Base-by-base conservation (phyloP, 495 filamentous ascomycete genomes). In the Geoglossum glabrum region DNA sequence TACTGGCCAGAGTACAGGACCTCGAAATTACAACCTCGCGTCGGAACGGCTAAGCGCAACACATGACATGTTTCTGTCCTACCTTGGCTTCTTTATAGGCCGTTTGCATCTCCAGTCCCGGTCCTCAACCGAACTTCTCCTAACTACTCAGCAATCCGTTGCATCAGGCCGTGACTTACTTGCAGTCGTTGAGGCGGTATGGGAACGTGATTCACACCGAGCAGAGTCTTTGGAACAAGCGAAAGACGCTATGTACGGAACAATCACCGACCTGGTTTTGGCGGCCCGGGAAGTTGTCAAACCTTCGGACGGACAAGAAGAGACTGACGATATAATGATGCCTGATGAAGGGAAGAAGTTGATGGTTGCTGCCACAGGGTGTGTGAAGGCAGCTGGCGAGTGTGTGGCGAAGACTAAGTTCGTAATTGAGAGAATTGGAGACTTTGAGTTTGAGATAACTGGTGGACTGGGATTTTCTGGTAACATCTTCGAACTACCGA, bases 51-150 rank as follows among this genome's bases (percentile, higher is more conserved):
- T 98, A 33, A 81, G 78, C 60, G 71, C 75, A 40, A 80, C 82
- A 31, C 89, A 95, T 68, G 90, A 98, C 69, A 74, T 75, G 15
- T 93, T 96, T 66, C 75, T 98, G 34, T 87, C 89, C 30, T 82
- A 85, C 63, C 77, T 97, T 49, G 89, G 86, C 40, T 88, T 85
- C 10, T 95, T 96, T 65, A 89, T 95, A 69, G 92, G 93, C 15
- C 76, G 77, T n/a, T 73, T 94, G 31, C 87, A 94, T 62, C 76
- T 95, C 57, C 87, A 95, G 65, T 88, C 87, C 8, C 84, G 90
- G 58, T 90, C 89, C 19, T 84, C 87, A 21, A 78, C 85, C 0
- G 87, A 94, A 63, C 77, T 97, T 23, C 79, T 87, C 33, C 65
- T 80, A 19, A 82, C 77, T 25, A 85, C 84, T 5, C 79, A 85